Conservation (phyloP, 805 yeast genomes). For the Kodamaea sagamina region DNA sequence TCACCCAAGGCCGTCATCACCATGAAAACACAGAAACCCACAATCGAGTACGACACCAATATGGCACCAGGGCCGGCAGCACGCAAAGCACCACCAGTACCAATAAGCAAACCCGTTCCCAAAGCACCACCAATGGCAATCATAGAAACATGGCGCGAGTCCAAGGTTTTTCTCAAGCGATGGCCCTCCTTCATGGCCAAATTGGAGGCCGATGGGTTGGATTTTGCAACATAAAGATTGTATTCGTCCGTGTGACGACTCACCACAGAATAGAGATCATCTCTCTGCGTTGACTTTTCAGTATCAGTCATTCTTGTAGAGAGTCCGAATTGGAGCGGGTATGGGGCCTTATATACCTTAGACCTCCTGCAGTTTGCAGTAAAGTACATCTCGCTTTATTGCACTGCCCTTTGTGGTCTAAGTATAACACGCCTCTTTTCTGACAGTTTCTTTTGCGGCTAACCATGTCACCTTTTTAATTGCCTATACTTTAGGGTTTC, state of each 20-base stretch:
- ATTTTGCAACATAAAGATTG: slow-evolving; percentile 46
- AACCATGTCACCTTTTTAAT: slow-evolving; percentile 1
- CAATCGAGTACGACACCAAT: slow-evolving; percentile 64
- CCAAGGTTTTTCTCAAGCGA: slow-evolving; percentile 30
- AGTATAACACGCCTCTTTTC: slow-evolving; percentile 2
- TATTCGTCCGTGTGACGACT: slow-evolving; percentile 50
- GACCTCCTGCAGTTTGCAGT: slow-evolving; percentile 2
- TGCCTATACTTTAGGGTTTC: neutral
- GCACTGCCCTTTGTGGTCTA: slow-evolving; percentile 1
- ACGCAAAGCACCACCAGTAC: slow-evolving; percentile 71
- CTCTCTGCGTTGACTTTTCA: slow-evolving; percentile 17
- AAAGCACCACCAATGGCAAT: slow-evolving; percentile 83
- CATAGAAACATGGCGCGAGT: slow-evolving; percentile 67
- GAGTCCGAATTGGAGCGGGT: too few relatives aligned
- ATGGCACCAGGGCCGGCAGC: slow-evolving; percentile 70
- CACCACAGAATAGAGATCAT: slow-evolving; percentile 33
- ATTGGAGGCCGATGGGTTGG: slow-evolving; percentile 38
- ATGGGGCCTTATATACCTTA: slow-evolving; percentile 3
- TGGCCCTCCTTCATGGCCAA: slow-evolving; percentile 30
- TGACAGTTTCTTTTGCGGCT: slow-evolving; percentile 5
- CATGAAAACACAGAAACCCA: slow-evolving; percentile 71
- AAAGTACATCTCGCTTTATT: neutral
- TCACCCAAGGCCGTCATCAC: slow-evolving; percentile 73
- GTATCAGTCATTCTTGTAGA: slow-evolving; percentile 11
- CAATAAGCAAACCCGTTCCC: slow-evolving; percentile 79